Evolutionary conservation across 306 rosid genomes (phyloP).

Genomic region (Dryas octopetala): DNA sequence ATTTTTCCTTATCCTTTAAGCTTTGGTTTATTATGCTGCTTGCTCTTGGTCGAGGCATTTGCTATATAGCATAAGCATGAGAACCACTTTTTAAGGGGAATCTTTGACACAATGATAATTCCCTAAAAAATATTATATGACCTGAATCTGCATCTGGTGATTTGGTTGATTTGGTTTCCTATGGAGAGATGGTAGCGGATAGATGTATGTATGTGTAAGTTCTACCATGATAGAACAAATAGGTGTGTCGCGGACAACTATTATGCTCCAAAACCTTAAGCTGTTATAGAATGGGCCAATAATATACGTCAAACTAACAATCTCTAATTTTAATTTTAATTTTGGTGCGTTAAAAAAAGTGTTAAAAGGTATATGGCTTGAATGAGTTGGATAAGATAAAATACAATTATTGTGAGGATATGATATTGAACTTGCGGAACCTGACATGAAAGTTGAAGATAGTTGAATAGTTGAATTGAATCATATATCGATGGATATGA

Average conservation of each 20-base stretch:
- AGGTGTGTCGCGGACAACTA: too few relatives aligned
- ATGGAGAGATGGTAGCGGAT: background rate
- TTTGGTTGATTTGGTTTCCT: constrained; percentile 21
- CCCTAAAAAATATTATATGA: too few relatives aligned
- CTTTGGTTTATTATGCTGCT: background rate
- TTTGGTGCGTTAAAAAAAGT: background rate
- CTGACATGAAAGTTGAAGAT: background rate
- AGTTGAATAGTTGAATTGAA: too few relatives aligned
- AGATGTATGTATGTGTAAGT: too few relatives aligned
- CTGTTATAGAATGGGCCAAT: fast-evolving
- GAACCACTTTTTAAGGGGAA: constrained; percentile 8
- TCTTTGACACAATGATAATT: too few relatives aligned
- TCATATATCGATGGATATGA: too few relatives aligned
- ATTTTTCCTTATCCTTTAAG: background rate
- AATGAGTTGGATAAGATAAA: background rate
- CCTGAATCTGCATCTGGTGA: constrained; percentile 19
- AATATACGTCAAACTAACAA: too few relatives aligned
- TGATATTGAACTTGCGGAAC: background rate
- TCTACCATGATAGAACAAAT: too few relatives aligned
- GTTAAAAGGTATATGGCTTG: constrained; percentile 13
- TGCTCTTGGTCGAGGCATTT: constrained; percentile 7
- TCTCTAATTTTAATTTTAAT: too few relatives aligned
- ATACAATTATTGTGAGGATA: constrained; percentile 4
- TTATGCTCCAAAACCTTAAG: too few relatives aligned
- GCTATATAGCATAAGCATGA: background rate